phyloP scores from a whole-genome alignment of 352 stramenopile species.

The Pythium phragmitis region DNA sequence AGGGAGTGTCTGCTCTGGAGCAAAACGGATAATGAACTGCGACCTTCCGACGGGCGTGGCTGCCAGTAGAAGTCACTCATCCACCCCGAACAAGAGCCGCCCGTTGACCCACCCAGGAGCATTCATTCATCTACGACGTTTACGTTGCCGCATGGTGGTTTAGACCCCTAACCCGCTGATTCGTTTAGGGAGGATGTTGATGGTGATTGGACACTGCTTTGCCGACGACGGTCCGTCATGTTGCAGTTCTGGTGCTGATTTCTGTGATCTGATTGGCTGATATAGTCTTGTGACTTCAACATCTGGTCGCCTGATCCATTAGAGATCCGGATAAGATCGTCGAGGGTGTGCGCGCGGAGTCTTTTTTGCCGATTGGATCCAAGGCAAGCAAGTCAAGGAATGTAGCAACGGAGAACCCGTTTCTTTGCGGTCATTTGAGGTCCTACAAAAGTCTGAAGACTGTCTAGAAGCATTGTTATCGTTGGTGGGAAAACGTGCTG shows the following conservation, averaged over 20 bases:
- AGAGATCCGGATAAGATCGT: not conserved
- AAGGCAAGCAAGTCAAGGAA: no score
- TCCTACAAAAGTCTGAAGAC: no score
- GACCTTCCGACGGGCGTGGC: no score
- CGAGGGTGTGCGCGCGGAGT: not conserved
- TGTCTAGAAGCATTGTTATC: no score
- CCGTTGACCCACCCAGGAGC: not conserved
- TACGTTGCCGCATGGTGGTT: not conserved
- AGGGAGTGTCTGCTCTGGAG: not conserved
- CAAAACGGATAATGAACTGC: slow-evolving; percentile 3
- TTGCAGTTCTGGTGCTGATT: not conserved
- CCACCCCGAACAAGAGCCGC: not conserved
- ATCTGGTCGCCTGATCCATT: not conserved
- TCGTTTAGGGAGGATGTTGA: not conserved
- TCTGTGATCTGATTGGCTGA: not conserved
- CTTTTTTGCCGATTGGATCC: not conserved
- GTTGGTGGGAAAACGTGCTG: no score
- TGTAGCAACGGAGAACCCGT: not conserved
- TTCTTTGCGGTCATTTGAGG: not conserved
- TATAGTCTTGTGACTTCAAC: slow-evolving; percentile 4
- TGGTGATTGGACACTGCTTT: not conserved
- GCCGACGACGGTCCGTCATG: slow-evolving; percentile 1
- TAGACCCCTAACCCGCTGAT: not conserved
- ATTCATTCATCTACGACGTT: not conserved
- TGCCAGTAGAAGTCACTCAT: not conserved